Evolutionary conservation across 2,329 filamentous ascomycete species (phyloP), one percentile per base, ranked within the genome.

Genomic region (Lachnellula occidentalis): DNA sequence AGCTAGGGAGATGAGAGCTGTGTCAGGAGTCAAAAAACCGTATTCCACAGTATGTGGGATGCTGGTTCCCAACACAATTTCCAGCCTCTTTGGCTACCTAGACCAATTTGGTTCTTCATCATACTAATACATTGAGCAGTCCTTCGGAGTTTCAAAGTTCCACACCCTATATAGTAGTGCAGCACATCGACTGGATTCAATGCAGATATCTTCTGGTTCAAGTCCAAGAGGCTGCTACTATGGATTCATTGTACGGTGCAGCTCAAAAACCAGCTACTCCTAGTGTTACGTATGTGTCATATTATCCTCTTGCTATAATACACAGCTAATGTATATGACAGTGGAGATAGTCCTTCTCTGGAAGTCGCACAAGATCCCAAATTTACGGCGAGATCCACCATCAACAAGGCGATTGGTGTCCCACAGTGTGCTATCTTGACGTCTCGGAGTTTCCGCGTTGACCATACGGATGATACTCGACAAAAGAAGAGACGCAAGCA

Each of bases 161-260:
- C 0, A 59, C 0, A 0, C 86, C 86, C 0, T 82, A 85, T 71
- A 83, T 88, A 46, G 92, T 96, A 8, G 83, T 96, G 1, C 69
- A 80, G 24, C 76, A 90, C 45, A 73, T 87, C 9, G 86, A 95
- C 64, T 96, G 92, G 92, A 91, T 95, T 56, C 90, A 95, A 66
- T 91, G 90, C 24, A 81, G 91, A 43, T 96, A 95, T 69, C 76
- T 96, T 1, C 88, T 96, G 61, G 82, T 88, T n/a, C 58, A 64
- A 53, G 48, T 56, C 14, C 58, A 64, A 54, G 50, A 55, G 15
- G 39, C 36, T 14, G 19, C 4, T n/a, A 7, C 21, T 5, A 55
- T 49, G 12, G 36, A 41, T 47, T 37, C 41, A 15, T 27, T 54
- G 52, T 8, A 34, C n/a, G 9, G 6, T 8, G 41, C 19, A 19